These are phyloP conservation scores for Solanum lycopersicoides DNA, from an alignment of 257 asterid genomes.

Conservation along the genomic window DNA sequence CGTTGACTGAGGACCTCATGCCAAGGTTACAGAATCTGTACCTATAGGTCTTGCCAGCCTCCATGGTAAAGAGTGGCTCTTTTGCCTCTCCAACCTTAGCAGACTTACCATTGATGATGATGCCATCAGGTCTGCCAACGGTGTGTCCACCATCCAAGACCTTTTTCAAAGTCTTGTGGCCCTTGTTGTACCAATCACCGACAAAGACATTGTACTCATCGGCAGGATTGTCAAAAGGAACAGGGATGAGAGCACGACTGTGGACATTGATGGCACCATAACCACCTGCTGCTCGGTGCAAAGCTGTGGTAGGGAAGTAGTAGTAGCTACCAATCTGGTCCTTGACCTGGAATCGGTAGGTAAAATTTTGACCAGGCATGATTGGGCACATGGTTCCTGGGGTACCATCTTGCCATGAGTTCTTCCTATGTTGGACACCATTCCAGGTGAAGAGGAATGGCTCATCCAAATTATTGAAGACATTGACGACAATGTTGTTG, in stretches of 20 bases:
- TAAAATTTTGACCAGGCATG: slow-evolving; percentile 37
- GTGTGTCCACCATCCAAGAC: slow-evolving; percentile 36
- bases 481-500: slow-evolving; percentile 49
- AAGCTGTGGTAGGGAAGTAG: slow-evolving; percentile 44
- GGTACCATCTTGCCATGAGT: slow-evolving; percentile 55
- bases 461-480: slow-evolving; percentile 42
- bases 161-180: slow-evolving; percentile 32
- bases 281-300: slow-evolving; percentile 42
- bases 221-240: slow-evolving; percentile 26
- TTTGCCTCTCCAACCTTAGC: slow-evolving; percentile 22
- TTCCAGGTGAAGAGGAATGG: slow-evolving; percentile 43
- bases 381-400: slow-evolving; percentile 53
- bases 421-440: slow-evolving; percentile 45
- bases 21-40: slow-evolving; percentile 47
- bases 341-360: slow-evolving; percentile 47
- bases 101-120: slow-evolving; percentile 29
- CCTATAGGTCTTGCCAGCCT: slow-evolving; percentile 43
- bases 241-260: slow-evolving; percentile 45
- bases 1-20: slow-evolving; percentile 25
- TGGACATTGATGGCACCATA: slow-evolving; percentile 28
- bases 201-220: slow-evolving; percentile 10
- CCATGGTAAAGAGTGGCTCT: slow-evolving; percentile 29
- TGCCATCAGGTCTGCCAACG: slow-evolving; percentile 41
- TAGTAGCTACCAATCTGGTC: slow-evolving; percentile 17
- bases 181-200: slow-evolving; percentile 55